Percentiles rank a stretch among this genome's conserved stretches.
Evolutionary conservation across 2,329 filamentous ascomycete species (phyloP).

Genomic region (Gyromitra esculenta): DNA sequence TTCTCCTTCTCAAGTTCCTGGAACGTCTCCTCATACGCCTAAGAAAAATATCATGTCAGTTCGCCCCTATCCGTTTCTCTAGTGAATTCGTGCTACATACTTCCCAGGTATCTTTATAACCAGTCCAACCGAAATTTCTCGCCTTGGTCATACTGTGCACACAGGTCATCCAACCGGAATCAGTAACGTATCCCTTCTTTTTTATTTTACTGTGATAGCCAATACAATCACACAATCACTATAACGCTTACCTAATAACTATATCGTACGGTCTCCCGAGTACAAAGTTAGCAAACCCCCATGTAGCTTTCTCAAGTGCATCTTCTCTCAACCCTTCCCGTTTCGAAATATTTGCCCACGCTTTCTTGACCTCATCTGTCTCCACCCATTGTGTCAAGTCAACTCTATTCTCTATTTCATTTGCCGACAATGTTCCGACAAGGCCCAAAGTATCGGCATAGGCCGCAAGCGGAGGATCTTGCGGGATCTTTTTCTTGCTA

Average conservation of each 20-base stretch:
- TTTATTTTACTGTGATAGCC: background rate
- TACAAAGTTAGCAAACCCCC: slow-evolving; percentile 62
- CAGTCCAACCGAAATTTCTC: slow-evolving; percentile 26
- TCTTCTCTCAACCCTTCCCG: slow-evolving; percentile 60
- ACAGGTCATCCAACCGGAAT: background rate
- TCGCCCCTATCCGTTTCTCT: background rate
- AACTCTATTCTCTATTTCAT: slow-evolving; percentile 61
- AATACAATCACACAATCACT: background rate
- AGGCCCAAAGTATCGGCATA: slow-evolving; percentile 58
- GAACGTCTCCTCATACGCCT: slow-evolving; percentile 33
- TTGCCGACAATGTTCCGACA: slow-evolving; percentile 56
- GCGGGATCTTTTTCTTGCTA: slow-evolving; percentile 53
- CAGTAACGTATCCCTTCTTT: background rate
- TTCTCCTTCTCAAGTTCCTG: slow-evolving; percentile 19
- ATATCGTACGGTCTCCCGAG: slow-evolving; percentile 62
- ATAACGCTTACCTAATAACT: slow-evolving; percentile 57
- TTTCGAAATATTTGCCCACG: slow-evolving; percentile 61
- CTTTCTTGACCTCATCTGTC: slow-evolving; percentile 60
- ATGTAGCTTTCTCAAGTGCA: slow-evolving; percentile 62
- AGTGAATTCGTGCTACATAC: slow-evolving; percentile 2
- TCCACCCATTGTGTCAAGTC: slow-evolving; percentile 62
- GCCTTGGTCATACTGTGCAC: slow-evolving; percentile 26
- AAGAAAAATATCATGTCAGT: slow-evolving; percentile 1
- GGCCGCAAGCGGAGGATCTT: slow-evolving; percentile 59
- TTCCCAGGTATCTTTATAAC: slow-evolving; percentile 33